Base-by-base conservation (phyloP, 140 eudicot genomes). In the Bidens hawaiensis region DNA sequence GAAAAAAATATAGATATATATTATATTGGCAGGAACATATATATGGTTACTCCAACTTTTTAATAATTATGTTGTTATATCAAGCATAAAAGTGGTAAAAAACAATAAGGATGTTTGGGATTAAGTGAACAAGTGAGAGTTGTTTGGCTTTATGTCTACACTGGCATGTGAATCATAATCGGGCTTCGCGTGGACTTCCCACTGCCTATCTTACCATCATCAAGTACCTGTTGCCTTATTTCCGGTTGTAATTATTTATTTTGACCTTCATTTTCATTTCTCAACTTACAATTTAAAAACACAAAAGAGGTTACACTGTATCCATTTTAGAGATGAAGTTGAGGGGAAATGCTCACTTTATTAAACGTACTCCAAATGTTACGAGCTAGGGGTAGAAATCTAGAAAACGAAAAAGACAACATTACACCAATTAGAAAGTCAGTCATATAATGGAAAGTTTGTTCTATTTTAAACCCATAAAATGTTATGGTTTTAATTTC, bases 91-190 rank as follows among this genome's bases (percentile, higher is more conserved):
- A 15, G 14, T 6, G 4, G 4, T 28, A n/a, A 26, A 56, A 14
- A 14, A 4, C 31, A 60, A 60, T 60, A 60, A 47, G 62, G 21
- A 23, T 62, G 26, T 72, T 43, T 22, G 67, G 77, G 77, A 53
- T 72, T 28, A 64, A 54, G 71, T 30, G 66, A 63, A 30, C 31
- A 49, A 38, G 21, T 68, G 74, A 68, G 67, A 74, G 74, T 53
- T 74, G 76, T 71, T 60, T 64, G 43, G 48, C 80, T 78, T 78
- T 78, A 68, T 56, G 76, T 55, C 43, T 62, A 68, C 83, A 78
- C 0, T 50, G 65, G 74, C 83, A 73, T 68, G 79, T 73, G 79
- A 74, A 73, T 60, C 38, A 33, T 68, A 75, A 62, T 73, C 55
- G 72, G 60, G 23, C 24, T 72, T 36, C 72, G 62, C 79, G 38